Evolutionary conservation across 73 alveolate genomes (phyloP).

Genomic region (Paramecium biaurelia): DNA sequence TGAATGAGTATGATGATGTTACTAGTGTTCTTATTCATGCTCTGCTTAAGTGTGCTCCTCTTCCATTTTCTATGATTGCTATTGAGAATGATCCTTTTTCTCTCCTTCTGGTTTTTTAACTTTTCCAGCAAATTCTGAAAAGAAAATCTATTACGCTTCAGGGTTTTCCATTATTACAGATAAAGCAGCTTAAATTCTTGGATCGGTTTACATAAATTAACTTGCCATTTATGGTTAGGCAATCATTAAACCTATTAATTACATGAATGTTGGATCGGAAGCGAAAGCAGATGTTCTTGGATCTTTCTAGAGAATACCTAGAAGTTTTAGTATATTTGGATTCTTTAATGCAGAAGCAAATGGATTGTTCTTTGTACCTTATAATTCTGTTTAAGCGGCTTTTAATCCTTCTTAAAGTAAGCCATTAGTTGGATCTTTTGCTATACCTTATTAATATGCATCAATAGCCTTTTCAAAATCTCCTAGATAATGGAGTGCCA

Average conservation of each 20-base stretch:
- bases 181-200: constrained; percentile 30
- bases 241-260: constrained; percentile 14
- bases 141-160: not conserved
- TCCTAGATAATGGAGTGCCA: constrained; percentile 82
- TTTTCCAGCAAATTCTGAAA: constrained; percentile 47
- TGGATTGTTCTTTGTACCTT: constrained; percentile 55
- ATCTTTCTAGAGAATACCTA: not conserved
- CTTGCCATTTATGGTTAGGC: constrained; percentile 30
- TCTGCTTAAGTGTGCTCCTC: constrained; percentile 28
- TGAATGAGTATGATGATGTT: not conserved
- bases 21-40: not conserved
- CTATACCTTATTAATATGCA: constrained; percentile 86
- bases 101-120: constrained; percentile 3
- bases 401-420: constrained; percentile 76
- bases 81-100: not conserved
- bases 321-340: not conserved
- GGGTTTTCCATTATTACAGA: constrained; percentile 38
- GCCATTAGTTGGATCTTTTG: constrained; percentile 88
- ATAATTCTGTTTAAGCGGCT: constrained; percentile 59
- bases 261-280: constrained; percentile 8
- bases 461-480: constrained; percentile 88
- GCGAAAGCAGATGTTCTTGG: constrained; percentile 31
- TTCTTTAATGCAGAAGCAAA: not conserved
- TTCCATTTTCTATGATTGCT: constrained; percentile 52
- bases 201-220: constrained; percentile 29